Evolutionary conservation across 148 eudicot genomes (phyloP).

Genomic region (Talinum fruticosum): DNA sequence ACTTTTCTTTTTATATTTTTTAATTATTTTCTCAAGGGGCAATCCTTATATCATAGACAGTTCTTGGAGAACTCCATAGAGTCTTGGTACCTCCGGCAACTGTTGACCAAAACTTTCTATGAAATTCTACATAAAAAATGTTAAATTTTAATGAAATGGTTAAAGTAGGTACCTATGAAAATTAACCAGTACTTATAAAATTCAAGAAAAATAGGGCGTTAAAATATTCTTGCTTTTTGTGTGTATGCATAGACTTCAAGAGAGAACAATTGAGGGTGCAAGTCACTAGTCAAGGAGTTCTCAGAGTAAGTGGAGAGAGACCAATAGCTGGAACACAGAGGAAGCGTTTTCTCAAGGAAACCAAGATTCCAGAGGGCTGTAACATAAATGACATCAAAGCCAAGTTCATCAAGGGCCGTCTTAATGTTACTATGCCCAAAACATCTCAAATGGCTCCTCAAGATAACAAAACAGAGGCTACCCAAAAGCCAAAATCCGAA

Average conservation of each 20-base stretch:
- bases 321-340: conserved; percentile 26
- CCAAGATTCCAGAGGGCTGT: conserved; percentile 34
- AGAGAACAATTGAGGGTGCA: conserved; percentile 64
- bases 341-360: conserved; percentile 53
- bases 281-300: conserved; percentile 39
- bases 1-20: no score
- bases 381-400: conserved; percentile 46
- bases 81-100: no score
- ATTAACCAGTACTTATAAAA: no score
- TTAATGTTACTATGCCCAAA: conserved; percentile 50
- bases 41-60: no score
- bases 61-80: no score
- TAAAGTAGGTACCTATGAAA: no score
- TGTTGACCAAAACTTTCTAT: no score
- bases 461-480: background rate
- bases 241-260: conserved; percentile 44
- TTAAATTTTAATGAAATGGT: no score
- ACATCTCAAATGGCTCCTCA: conserved; percentile 9
- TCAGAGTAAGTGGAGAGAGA: conserved; percentile 60
- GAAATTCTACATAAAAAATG: no score
- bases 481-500: conserved; percentile 7
- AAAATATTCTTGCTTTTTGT: background rate
- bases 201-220: no score
- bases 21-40: no score
- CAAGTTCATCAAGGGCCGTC: conserved; percentile 37